Conservation (phyloP, 2,329 filamentous ascomycete species). For the Rutstroemia sp. region DNA sequence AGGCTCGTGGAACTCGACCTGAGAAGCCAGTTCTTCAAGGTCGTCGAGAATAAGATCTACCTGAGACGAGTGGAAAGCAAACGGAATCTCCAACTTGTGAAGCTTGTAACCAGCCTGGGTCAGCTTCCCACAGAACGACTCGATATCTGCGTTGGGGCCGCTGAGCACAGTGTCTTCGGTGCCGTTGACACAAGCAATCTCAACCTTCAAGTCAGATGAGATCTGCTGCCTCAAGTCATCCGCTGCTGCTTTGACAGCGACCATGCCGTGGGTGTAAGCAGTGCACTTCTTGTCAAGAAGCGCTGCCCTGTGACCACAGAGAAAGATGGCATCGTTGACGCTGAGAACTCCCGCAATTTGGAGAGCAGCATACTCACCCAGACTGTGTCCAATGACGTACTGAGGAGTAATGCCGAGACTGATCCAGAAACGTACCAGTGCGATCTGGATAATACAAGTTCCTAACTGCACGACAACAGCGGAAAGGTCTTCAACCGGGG, state of each 20-base stretch:
- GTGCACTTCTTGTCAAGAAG: not conserved
- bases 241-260: not conserved
- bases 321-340: not conserved
- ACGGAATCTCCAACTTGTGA: not conserved
- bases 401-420: not conserved
- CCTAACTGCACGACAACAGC: not conserved
- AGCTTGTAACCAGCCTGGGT: not conserved
- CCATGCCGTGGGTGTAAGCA: not conserved
- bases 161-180: not conserved
- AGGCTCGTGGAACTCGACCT: not conserved
- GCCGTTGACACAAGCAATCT: not conserved
- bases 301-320: not conserved
- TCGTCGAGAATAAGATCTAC: slow-evolving; percentile 1
- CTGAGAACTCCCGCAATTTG: not conserved
- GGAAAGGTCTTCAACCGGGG: not conserved
- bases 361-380: slow-evolving; percentile 1
- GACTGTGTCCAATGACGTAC: not conserved
- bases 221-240: not conserved
- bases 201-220: not conserved
- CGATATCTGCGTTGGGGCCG: not conserved
- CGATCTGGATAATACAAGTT: not conserved
- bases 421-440: not conserved
- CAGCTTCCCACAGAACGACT: not conserved
- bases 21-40: not conserved
- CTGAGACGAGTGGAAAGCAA: slow-evolving; percentile 5